Evolutionary conservation across 208 protist species (phyloP).

Genomic region (Crithidia acanthocephali): DNA sequence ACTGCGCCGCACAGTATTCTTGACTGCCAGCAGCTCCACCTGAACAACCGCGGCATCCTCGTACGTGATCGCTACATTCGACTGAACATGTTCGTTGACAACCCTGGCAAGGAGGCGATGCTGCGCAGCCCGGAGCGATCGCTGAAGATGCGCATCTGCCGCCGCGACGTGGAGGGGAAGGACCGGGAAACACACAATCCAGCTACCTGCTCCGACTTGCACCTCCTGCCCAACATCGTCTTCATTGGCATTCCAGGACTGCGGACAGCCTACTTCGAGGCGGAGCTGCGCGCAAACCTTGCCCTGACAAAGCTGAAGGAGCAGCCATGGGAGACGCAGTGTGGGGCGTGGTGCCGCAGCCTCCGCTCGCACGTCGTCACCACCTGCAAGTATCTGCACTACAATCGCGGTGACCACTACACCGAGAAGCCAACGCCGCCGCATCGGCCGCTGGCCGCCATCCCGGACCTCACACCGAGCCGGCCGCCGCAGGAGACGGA

Average conservation of each 20-base stretch:
- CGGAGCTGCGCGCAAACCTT: conserved; percentile 72
- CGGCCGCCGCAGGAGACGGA: conserved; percentile 34
- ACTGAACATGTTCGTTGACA: conserved; percentile 78
- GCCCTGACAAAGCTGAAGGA: conserved; percentile 50
- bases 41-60: conserved; percentile 65
- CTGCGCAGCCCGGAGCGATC: conserved; percentile 50
- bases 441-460: conserved; percentile 46
- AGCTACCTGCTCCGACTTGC: conserved; percentile 52
- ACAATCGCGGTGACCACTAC: conserved; percentile 55
- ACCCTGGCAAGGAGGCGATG: conserved; percentile 47
- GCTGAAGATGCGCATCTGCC: conserved; percentile 52
- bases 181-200: conserved; percentile 32
- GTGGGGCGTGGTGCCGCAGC: conserved; percentile 71
- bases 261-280: conserved; percentile 74
- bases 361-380: conserved; percentile 68
- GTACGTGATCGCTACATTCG: conserved; percentile 73
- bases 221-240: conserved; percentile 68
- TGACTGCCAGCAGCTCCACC: conserved; percentile 61
- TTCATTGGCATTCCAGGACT: conserved; percentile 66
- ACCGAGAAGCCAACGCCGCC: conserved; percentile 65
- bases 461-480: conserved; percentile 64
- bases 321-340: conserved; percentile 48
- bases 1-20: conserved; percentile 61
- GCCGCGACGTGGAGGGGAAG: conserved; percentile 16
- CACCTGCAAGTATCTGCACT: conserved; percentile 77